Percentiles rank a stretch among this genome's conserved stretches.
phyloP scores from a whole-genome alignment of 305 asterid species.

The Plantago rigida region DNA sequence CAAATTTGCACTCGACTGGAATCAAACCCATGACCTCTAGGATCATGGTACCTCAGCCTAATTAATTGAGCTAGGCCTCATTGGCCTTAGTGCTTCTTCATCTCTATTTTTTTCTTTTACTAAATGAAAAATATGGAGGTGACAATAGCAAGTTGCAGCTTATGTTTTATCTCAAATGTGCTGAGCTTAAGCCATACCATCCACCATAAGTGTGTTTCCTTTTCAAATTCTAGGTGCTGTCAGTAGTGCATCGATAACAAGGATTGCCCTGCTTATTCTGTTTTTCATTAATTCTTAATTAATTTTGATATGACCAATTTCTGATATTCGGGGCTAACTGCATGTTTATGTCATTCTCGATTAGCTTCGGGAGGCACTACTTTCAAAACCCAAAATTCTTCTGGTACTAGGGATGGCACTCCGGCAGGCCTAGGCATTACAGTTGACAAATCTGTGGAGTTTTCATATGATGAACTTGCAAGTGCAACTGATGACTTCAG shows the following conservation, averaged over 20 bases:
- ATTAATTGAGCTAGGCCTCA: no score
- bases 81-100: no score
- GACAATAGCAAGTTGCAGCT: neutral
- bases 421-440: slow-evolving; percentile 64
- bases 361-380: slow-evolving; percentile 30
- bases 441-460: slow-evolving; percentile 86
- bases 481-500: slow-evolving; percentile 71
- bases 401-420: slow-evolving; percentile 35
- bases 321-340: no score
- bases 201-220: neutral
- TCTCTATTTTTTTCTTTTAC: no score
- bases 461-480: slow-evolving; percentile 88
- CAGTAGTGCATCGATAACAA: neutral
- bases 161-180: neutral
- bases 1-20: no score
- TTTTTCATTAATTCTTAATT: neutral
- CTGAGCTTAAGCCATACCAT: slow-evolving; percentile 1
- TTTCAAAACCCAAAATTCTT: slow-evolving; percentile 25
- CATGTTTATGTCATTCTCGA: slow-evolving; percentile 13
- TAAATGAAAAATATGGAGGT: no score
- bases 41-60: no score
- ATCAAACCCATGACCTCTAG: no score
- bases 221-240: neutral
- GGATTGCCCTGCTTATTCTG: slow-evolving; percentile 4
- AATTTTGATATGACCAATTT: no score